A percentile compares a stretch with the other conserved stretches of the same genome.
Conservation (phyloP, 2,329 filamentous ascomycete genomes). For the Penicillium sp. region DNA sequence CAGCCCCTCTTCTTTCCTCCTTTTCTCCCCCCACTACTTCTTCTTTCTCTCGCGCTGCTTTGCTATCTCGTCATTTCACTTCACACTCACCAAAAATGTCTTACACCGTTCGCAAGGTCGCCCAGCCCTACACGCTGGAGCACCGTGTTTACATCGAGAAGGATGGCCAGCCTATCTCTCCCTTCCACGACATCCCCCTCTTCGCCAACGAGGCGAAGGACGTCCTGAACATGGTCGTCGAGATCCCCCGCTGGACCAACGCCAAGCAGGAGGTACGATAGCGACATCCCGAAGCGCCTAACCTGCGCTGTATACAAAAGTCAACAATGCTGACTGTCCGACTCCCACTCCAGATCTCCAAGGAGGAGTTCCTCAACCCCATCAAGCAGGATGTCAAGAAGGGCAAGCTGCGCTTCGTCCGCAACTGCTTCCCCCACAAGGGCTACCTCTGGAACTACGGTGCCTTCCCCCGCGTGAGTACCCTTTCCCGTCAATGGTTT, state of each 20-base stretch:
- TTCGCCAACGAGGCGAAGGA: constrained; percentile 96
- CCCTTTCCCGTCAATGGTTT: background rate
- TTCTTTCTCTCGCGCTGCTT: constrained; percentile 39
- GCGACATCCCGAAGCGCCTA: background rate
- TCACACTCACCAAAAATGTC: constrained; percentile 39
- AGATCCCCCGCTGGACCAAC: constrained; percentile 99
- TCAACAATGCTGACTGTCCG: constrained; percentile 17
- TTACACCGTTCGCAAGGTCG: constrained; percentile 84
- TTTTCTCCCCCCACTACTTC: constrained; percentile 24
- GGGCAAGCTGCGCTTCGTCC: constrained; percentile 98
- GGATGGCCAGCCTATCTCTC: constrained; percentile 88
- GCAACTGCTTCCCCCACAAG: constrained; percentile 99
- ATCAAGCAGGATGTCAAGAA: constrained; percentile 99
- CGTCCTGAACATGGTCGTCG: constrained; percentile 97
- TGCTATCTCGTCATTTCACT: constrained; percentile 51
- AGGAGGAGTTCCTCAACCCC: constrained; percentile 96
- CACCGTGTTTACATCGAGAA: constrained; percentile 98
- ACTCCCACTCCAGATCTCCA: constrained; percentile 73
- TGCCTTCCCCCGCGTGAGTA: constrained; percentile 89
- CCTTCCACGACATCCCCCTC: constrained; percentile 98
- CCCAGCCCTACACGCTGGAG: constrained; percentile 86
- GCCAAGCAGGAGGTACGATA: constrained; percentile 90
- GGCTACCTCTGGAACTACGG: constrained; percentile 99
- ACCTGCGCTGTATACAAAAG: background rate
- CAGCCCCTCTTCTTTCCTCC: constrained; percentile 29